phyloP scores from a whole-genome alignment of 148 eudicot species.

The Hydrangea macrophylla region DNA sequence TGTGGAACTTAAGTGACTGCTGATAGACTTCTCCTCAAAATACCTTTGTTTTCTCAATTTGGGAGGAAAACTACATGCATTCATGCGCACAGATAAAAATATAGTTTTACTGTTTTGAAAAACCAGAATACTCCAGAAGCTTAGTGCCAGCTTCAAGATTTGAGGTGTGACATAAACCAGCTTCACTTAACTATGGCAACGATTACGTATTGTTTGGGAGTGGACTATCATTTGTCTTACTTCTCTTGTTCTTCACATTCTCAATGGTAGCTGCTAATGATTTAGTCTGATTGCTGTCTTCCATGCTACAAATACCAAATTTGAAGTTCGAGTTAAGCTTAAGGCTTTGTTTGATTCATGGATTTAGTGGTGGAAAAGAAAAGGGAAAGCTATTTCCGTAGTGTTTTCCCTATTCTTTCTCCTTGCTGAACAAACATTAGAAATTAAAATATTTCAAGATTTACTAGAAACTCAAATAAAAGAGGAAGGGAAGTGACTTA shows the following conservation, averaged over 20 bases:
- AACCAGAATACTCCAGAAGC: background rate
- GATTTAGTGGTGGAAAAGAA: too few relatives aligned
- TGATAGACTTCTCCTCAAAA: background rate
- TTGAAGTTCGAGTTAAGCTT: background rate
- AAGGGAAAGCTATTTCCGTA: too few relatives aligned
- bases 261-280: background rate
- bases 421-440: too few relatives aligned
- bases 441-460: too few relatives aligned
- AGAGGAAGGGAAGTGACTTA: too few relatives aligned
- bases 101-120: background rate
- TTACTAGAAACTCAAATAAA: too few relatives aligned
- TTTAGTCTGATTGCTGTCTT: background rate
- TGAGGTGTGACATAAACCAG: background rate
- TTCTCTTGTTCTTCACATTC: background rate
- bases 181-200: background rate
- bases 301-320: constrained; percentile 23
- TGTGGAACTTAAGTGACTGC: background rate
- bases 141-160: background rate
- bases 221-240: background rate
- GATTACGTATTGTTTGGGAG: background rate
- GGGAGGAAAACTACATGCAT: background rate
- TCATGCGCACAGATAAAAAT: too few relatives aligned
- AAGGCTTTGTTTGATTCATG: too few relatives aligned
- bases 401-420: too few relatives aligned
- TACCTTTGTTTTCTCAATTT: background rate